Conservation (phyloP, 768 basidiomycete genomes). For the Rickenella mellea region DNA sequence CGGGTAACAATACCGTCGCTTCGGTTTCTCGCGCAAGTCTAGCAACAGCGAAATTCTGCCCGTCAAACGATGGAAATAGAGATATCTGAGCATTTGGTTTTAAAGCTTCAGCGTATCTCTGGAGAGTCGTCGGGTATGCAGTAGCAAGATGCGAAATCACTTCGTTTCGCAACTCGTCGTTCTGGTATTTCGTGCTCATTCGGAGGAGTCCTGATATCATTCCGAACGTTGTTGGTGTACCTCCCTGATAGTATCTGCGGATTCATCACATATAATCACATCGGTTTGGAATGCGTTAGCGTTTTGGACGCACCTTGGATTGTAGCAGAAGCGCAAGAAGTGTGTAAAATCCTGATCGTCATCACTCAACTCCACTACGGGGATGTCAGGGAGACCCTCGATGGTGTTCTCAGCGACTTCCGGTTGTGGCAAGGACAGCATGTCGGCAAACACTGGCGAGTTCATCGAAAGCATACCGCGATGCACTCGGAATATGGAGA, state of each 20-base stretch:
- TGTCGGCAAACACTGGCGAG: slow-evolving; percentile 13
- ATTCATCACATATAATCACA: slow-evolving; percentile 5
- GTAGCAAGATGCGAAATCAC: slow-evolving; percentile 29
- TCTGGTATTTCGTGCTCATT: slow-evolving; percentile 35
- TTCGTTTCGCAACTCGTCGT: slow-evolving; percentile 26
- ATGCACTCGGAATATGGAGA: slow-evolving; percentile 10
- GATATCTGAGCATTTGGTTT: no score
- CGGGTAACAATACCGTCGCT: no score
- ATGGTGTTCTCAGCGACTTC: slow-evolving; percentile 8
- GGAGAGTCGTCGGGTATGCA: slow-evolving; percentile 32
- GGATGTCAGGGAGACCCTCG: slow-evolving; percentile 4
- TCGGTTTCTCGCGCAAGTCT: no score
- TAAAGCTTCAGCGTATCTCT: no score
- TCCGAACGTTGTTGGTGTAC: slow-evolving; percentile 20
- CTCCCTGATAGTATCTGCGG: slow-evolving; percentile 9
- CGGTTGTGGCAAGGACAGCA: slow-evolving; percentile 12
- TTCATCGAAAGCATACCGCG: slow-evolving; percentile 13
- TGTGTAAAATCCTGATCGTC: slow-evolving; percentile 8
- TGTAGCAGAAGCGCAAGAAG: slow-evolving; percentile 8
- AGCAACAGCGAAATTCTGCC: no score
- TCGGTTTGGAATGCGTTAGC: neutral
- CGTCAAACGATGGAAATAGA: no score
- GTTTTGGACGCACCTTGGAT: slow-evolving; percentile 8
- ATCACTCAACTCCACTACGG: slow-evolving; percentile 5
- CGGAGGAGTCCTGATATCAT: slow-evolving; percentile 34